Evolutionary conservation across 768 basidiomycete species (phyloP).

Genomic region (Mycena galopus): DNA sequence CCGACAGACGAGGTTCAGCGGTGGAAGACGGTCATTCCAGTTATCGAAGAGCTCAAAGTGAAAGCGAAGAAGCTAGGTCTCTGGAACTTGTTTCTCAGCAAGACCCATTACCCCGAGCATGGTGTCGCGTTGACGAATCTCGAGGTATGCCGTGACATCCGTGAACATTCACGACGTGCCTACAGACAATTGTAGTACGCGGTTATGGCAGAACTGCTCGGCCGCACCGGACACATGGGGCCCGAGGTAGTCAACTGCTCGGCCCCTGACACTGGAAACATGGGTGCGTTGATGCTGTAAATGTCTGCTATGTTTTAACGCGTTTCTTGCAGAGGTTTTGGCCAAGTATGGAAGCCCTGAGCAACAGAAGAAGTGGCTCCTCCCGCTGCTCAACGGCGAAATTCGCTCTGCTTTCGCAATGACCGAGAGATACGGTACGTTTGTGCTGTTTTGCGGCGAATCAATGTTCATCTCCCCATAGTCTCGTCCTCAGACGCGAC

Average conservation of each 20-base stretch:
- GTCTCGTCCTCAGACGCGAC: slow-evolving; percentile 97
- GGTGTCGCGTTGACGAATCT: slow-evolving; percentile 94
- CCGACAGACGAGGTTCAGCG: slow-evolving; percentile 79
- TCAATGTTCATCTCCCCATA: slow-evolving; percentile 42
- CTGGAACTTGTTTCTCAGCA: slow-evolving; percentile 98
- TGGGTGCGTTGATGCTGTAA: slow-evolving; percentile 71
- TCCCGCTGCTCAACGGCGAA: slow-evolving; percentile 90
- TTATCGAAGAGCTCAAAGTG: slow-evolving; percentile 87
- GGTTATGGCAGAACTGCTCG: slow-evolving; percentile 96
- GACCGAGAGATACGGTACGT: slow-evolving; percentile 91
- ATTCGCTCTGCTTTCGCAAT: slow-evolving; percentile 96
- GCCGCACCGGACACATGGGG: slow-evolving; percentile 84
- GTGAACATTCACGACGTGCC: background rate
- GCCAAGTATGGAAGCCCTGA: slow-evolving; percentile 93
- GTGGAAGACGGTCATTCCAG: slow-evolving; percentile 88
- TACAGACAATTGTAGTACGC: slow-evolving; percentile 74
- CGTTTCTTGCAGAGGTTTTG: slow-evolving; percentile 81
- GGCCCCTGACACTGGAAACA: slow-evolving; percentile 98
- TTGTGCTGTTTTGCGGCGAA: slow-evolving; percentile 18
- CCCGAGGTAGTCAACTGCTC: slow-evolving; percentile 94
- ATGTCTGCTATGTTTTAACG: background rate
- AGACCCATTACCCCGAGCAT: slow-evolving; percentile 89
- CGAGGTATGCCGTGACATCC: slow-evolving; percentile 68
- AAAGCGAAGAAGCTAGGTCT: slow-evolving; percentile 91
- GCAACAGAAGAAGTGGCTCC: slow-evolving; percentile 92